Conservation (phyloP, 805 yeast species). For the Hanseniaspora opuntiae region DNA sequence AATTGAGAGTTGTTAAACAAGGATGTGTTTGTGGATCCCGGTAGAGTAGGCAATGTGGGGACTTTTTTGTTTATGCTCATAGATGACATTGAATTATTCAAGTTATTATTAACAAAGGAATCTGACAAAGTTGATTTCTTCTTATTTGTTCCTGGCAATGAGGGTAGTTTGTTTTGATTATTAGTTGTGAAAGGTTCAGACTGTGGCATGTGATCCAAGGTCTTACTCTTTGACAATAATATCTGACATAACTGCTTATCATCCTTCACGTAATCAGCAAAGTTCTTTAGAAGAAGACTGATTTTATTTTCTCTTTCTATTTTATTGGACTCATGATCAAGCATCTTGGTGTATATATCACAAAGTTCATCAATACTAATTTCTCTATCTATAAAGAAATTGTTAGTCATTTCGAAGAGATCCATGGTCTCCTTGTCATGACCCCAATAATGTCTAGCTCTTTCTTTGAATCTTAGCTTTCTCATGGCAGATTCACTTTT, state of each 20-base stretch:
- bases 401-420: constrained; percentile 38
- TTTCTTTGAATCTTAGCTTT: constrained; percentile 56
- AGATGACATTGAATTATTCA: neutral
- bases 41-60: neutral
- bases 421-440: constrained; percentile 36
- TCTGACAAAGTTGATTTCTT: neutral
- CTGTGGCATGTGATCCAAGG: constrained; percentile 17
- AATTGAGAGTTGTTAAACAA: neutral
- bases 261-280: constrained; percentile 41
- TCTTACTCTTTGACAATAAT: constrained; percentile 6
- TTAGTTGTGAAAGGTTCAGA: constrained; percentile 12
- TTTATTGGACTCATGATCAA: constrained; percentile 24
- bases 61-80: neutral
- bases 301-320: constrained; percentile 17
- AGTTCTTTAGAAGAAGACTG: constrained; percentile 44
- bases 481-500: constrained; percentile 34
- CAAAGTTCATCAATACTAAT: constrained; percentile 38
- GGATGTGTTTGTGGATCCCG: neutral
- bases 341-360: constrained; percentile 35
- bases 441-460: constrained; percentile 68
- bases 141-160: neutral
- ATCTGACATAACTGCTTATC: constrained; percentile 32
- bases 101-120: neutral
- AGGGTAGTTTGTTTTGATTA: neutral
- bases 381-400: constrained; percentile 32